Percentiles rank a stretch among this genome's conserved stretches.
Conservation (phyloP, 2,329 filamentous ascomycete species). For the Neopestalotiopsis clavispora region DNA sequence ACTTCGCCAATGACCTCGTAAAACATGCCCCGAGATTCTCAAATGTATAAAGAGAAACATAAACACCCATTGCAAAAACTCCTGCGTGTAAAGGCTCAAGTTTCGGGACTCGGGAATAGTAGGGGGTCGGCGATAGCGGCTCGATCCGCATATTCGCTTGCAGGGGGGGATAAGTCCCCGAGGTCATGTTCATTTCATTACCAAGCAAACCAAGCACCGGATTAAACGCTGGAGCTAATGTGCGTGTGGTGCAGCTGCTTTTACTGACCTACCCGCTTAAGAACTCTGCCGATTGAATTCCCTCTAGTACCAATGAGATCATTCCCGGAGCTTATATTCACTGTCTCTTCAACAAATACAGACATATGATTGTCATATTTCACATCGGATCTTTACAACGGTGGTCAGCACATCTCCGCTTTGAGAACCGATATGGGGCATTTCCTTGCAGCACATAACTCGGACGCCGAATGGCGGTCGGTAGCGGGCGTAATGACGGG, state of each 20-base stretch:
- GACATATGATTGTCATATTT: no score
- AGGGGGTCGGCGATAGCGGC: constrained; percentile 9
- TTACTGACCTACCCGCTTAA: background rate
- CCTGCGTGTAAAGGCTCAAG: background rate
- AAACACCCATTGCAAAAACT: background rate
- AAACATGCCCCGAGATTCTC: background rate
- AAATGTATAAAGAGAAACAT: background rate
- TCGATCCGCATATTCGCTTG: constrained; percentile 1
- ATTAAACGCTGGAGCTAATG: background rate
- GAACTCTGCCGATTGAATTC: background rate
- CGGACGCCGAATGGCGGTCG: no score
- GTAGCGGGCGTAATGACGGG: no score
- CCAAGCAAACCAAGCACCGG: background rate
- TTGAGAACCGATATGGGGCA: no score
- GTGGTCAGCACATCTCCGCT: no score
- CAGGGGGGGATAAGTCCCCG: background rate
- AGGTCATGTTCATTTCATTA: background rate
- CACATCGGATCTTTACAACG: no score
- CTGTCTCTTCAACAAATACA: background rate
- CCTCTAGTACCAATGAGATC: background rate
- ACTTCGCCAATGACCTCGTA: background rate
- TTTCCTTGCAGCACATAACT: no score
- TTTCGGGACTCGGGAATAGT: background rate
- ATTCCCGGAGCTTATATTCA: background rate
- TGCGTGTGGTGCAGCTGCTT: background rate